phyloP scores from a whole-genome alignment of 495 filamentous ascomycete genomes.

The Ramalina intermedia region DNA sequence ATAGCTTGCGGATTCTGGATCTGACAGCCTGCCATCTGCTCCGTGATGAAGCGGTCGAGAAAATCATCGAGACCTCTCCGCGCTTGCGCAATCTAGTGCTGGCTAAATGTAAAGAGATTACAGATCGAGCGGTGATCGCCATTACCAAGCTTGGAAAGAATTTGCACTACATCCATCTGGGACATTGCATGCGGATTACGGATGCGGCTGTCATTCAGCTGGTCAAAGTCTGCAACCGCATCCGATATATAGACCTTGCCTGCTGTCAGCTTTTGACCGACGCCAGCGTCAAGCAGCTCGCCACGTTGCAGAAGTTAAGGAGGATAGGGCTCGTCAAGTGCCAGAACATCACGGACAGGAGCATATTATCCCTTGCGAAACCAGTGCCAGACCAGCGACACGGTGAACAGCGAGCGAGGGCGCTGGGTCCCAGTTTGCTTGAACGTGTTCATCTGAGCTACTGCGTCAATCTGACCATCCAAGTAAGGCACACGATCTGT shows the following conservation, averaged over 20 bases:
- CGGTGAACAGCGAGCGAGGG: constrained; percentile 22
- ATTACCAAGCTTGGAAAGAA: constrained; percentile 90
- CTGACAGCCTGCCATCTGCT: constrained; percentile 74
- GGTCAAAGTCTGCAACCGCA: constrained; percentile 76
- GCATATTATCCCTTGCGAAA: constrained; percentile 69
- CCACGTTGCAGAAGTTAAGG: constrained; percentile 78
- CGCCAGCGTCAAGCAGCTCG: constrained; percentile 67
- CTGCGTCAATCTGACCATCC: constrained; percentile 65
- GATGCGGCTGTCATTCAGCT: constrained; percentile 72
- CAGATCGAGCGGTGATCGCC: constrained; percentile 72
- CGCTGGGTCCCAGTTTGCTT: constrained; percentile 42
- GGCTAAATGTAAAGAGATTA: constrained; percentile 85
- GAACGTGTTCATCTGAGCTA: constrained; percentile 97
- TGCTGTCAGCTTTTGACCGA: constrained; percentile 90
- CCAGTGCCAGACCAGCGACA: constrained; percentile 25
- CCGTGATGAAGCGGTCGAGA: constrained; percentile 72
- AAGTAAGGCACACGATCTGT: constrained; percentile 37
- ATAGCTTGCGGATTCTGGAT: constrained; percentile 84
- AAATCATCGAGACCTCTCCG: constrained; percentile 72
- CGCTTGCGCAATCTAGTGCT: constrained; percentile 84
- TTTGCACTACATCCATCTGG: constrained; percentile 87
- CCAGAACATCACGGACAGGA: constrained; percentile 69
- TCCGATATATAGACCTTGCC: constrained; percentile 92
- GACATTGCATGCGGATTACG: constrained; percentile 83
- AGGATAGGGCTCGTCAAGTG: constrained; percentile 95